Conservation (phyloP, 257 asterid species). For the Cordia subcordata region DNA sequence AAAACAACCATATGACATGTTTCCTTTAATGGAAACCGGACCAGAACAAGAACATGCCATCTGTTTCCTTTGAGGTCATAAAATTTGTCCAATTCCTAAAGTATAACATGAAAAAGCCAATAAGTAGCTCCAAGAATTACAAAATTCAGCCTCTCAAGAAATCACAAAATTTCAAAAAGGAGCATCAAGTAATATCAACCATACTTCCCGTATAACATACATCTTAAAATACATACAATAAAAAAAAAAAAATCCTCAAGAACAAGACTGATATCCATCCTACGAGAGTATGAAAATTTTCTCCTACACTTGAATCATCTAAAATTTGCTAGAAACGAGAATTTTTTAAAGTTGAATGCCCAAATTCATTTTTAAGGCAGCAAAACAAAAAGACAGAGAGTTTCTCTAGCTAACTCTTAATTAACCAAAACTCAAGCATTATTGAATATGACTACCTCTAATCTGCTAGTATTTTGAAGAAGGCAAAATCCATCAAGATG, state of each 20-base stretch:
- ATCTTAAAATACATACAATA: too few relatives aligned
- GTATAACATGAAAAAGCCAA: conserved; percentile 14
- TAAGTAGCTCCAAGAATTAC: conserved; percentile 14
- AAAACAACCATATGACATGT: conserved; percentile 44
- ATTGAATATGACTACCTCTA: conserved; percentile 47
- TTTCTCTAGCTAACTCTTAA: neutral
- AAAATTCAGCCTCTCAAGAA: conserved; percentile 4
- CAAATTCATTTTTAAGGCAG: neutral
- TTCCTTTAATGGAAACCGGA: conserved; percentile 46
- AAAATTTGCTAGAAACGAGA: too few relatives aligned
- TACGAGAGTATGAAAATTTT: too few relatives aligned
- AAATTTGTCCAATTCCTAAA: conserved; percentile 33
- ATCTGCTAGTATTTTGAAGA: conserved; percentile 35
- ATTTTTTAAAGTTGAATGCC: too few relatives aligned
- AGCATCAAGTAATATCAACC: too few relatives aligned
- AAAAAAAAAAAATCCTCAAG: too few relatives aligned
- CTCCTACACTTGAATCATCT: too few relatives aligned
- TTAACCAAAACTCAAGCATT: neutral
- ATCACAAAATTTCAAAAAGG: too few relatives aligned
- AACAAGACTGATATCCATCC: too few relatives aligned
- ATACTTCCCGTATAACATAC: too few relatives aligned
- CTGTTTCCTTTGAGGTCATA: conserved; percentile 16
- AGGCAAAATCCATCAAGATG: conserved; percentile 36
- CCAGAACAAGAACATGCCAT: conserved; percentile 30
- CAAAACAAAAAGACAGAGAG: neutral